phyloP scores from a whole-genome alignment of 2,329 filamentous ascomycete species.

The Aspergillus ochraceus region DNA sequence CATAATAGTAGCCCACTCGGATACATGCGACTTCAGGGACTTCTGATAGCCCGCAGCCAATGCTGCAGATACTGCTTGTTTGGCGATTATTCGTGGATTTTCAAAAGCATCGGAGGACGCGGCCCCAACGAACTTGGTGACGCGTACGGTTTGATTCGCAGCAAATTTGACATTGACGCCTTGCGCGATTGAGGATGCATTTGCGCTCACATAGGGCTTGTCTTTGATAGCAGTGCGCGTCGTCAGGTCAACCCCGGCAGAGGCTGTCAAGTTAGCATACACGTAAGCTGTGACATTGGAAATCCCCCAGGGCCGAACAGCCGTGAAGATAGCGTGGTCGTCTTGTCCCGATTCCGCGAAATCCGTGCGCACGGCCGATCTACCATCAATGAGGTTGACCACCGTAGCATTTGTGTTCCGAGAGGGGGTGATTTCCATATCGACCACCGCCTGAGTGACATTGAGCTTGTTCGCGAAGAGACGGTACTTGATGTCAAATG shows the following conservation, averaged over 20 bases:
- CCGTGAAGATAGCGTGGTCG: conserved; percentile 60
- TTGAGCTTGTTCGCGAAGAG: conserved; percentile 65
- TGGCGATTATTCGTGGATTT: conserved; percentile 57
- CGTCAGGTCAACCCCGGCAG: conserved; percentile 41
- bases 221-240: conserved; percentile 47
- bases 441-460: conserved; percentile 62
- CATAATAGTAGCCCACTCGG: conserved; percentile 64
- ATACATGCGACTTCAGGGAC: conserved; percentile 56
- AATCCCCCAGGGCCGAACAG: conserved; percentile 64
- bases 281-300: conserved; percentile 63
- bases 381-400: conserved; percentile 67
- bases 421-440: conserved; percentile 59
- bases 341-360: conserved; percentile 59
- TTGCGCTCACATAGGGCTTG: conserved; percentile 52
- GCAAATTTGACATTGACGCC: conserved; percentile 55
- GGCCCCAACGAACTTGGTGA: conserved; percentile 68
- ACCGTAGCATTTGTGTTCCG: conserved; percentile 57
- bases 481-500: conserved; percentile 63
- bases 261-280: conserved; percentile 46
- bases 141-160: conserved; percentile 53
- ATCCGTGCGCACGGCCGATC: conserved; percentile 64
- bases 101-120: conserved; percentile 69
- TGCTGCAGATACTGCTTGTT: conserved; percentile 54
- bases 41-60: conserved; percentile 55
- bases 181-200: conserved; percentile 66